Evolutionary conservation across 2,329 filamentous ascomycete genomes (phyloP).

Genomic region (Chrysoporthe austroafricana): DNA sequence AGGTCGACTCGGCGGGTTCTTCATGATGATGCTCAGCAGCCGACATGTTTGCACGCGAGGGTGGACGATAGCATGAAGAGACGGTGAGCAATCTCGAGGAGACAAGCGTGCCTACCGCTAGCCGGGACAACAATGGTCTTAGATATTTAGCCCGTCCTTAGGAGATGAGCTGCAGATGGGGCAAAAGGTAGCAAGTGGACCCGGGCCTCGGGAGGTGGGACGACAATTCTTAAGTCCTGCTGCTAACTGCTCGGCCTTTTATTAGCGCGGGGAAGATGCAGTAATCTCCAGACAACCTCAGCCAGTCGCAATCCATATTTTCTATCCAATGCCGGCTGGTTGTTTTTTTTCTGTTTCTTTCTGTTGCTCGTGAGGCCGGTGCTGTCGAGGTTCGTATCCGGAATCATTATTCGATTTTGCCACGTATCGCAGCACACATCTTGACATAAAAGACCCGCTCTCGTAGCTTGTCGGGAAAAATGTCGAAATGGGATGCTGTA

Average conservation of each 20-base stretch:
- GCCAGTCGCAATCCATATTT: too few relatives aligned
- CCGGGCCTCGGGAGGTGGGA: slow-evolving; percentile 1
- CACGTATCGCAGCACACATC: neutral
- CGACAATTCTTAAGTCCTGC: neutral
- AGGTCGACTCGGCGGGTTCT: neutral
- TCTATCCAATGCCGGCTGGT: too few relatives aligned
- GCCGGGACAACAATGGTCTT: neutral
- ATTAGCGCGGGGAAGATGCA: neutral
- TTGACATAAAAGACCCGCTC: neutral
- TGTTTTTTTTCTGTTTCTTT: neutral
- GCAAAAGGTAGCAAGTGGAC: slow-evolving; percentile 1
- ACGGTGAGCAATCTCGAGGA: neutral
- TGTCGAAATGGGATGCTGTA: neutral
- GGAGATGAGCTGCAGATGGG: neutral
- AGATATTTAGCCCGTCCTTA: neutral
- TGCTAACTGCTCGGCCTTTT: neutral
- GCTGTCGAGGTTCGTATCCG: neutral
- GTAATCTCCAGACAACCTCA: neutral
- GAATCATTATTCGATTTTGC: neutral
- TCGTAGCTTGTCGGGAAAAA: too few relatives aligned
- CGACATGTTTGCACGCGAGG: slow-evolving; percentile 12
- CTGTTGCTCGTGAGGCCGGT: neutral
- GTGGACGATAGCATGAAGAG: neutral
- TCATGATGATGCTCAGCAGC: slow-evolving; percentile 9
- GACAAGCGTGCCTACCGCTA: neutral